Base-by-base conservation (phyloP, 805 yeast genomes). In the Nakazawaea pomicola region DNA sequence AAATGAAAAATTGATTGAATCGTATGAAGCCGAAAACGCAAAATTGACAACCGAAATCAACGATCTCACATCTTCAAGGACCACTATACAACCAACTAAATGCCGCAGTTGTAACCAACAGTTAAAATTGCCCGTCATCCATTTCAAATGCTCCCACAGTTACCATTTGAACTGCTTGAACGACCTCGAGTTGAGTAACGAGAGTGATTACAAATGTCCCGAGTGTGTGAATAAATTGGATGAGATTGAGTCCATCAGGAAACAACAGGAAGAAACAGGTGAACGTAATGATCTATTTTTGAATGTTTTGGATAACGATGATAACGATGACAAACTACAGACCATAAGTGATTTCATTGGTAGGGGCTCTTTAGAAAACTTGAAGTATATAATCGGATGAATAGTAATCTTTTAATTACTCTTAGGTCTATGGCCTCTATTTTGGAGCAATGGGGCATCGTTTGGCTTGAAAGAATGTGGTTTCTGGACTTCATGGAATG, bases 61-160 rank as follows among this genome's bases (percentile, higher is more conserved):
- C 0, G 74, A 71, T 20, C 56, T 85, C 31, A 54, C 65, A 11
- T 36, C 55, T 41, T 56, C 64, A 49, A 80, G 73, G 7, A 70
- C 61, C 49, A 72, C 80, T 4, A 62, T 82, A 3, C 87, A 81
- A 50, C 74, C 76, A 46, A 70, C 78, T 20, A 67, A 67, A 28
- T 90, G 96, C 54, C 64, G 76, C 11, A 68, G 76, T 14, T 90
- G 96, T 55, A 66, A 73, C 8, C 64, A 72, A 32, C 70, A 74
- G 10, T 61, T 91, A 16, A 95, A 86, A 44, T 68, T 80, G 31
- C 97, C 98, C 0, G 72, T 82, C 2, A 75, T 85, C 1, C 95
- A 86, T 52, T 93, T 91, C 65, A 75, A 78, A 48, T 93, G 99
- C 63, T 71, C 72, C 23, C 99, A 93, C 54, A 78, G 93, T 3